These are phyloP conservation scores for Angomonas desouzai DNA, from an alignment of 208 protist genomes.

Conservation along the genomic window DNA sequence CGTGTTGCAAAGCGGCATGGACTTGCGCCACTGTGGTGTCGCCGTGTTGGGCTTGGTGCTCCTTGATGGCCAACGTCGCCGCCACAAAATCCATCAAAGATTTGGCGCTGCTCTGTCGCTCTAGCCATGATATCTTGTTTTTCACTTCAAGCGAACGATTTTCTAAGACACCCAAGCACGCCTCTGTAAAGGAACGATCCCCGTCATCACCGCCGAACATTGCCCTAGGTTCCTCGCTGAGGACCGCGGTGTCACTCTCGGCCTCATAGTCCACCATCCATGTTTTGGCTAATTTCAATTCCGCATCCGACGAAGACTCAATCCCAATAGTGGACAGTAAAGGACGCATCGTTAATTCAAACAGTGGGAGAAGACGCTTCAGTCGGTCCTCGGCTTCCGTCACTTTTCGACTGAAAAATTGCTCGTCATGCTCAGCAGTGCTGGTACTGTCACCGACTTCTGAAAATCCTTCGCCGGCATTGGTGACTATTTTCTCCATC, in stretches of 20 bases:
- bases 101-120: conserved; percentile 32
- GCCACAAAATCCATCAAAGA: conserved; percentile 33
- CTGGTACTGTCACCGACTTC: background rate
- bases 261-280: background rate
- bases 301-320: background rate
- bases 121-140: conserved; percentile 54
- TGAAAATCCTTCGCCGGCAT: background rate
- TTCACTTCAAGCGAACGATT: conserved; percentile 21
- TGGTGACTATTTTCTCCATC: conserved; percentile 25
- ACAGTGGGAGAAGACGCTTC: background rate
- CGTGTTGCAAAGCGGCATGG: background rate
- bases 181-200: conserved; percentile 5
- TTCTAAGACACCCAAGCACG: conserved; percentile 12
- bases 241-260: background rate
- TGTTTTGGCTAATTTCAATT: background rate
- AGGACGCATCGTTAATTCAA: background rate
- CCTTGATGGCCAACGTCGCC: conserved; percentile 20
- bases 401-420: background rate
- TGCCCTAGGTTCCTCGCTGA: background rate
- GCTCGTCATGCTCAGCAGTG: background rate
- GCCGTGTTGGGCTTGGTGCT: too few species aligned
- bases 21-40: too few species aligned
- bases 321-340: background rate
- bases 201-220: background rate
- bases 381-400: background rate